Conservation (phyloP, 306 rosid genomes). For the Senna siamea region DNA sequence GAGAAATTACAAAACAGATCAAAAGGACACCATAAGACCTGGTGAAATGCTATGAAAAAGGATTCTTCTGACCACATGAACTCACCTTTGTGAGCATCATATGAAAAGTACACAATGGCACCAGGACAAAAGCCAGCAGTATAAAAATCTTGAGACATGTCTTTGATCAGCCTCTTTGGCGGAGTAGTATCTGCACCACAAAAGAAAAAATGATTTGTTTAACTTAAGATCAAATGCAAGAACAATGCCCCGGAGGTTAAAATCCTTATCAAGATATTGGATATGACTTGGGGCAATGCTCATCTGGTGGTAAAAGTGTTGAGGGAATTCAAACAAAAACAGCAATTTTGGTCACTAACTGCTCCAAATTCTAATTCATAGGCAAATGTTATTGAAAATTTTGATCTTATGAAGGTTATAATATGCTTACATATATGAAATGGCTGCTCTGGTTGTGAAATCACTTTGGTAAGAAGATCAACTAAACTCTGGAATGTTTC, state of each 20-base stretch:
- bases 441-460: slow-evolving; percentile 71
- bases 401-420: slow-evolving; percentile 17
- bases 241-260: no score
- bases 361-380: slow-evolving; percentile 3
- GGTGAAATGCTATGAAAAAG: no score
- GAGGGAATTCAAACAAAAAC: background rate
- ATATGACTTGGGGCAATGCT: background rate
- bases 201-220: slow-evolving; percentile 11
- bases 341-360: background rate
- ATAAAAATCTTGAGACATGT: slow-evolving; percentile 72
- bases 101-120: slow-evolving; percentile 83
- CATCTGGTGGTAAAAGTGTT: background rate
- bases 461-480: slow-evolving; percentile 76
- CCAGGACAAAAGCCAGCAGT: slow-evolving; percentile 86
- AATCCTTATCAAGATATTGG: slow-evolving; percentile 13
- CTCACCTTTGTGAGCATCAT: slow-evolving; percentile 67
- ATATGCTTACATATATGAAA: slow-evolving; percentile 75
- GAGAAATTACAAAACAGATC: no score
- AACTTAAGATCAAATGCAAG: no score
- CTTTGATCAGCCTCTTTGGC: slow-evolving; percentile 76
- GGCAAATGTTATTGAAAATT: no score
- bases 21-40: no score
- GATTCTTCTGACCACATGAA: slow-evolving; percentile 27
- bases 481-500: slow-evolving; percentile 77
- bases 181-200: slow-evolving; percentile 80